Evolutionary conservation across 805 yeast genomes (phyloP), one percentile per base, ranked within the genome.

Genomic region (Diddensiella caesifluorescens): DNA sequence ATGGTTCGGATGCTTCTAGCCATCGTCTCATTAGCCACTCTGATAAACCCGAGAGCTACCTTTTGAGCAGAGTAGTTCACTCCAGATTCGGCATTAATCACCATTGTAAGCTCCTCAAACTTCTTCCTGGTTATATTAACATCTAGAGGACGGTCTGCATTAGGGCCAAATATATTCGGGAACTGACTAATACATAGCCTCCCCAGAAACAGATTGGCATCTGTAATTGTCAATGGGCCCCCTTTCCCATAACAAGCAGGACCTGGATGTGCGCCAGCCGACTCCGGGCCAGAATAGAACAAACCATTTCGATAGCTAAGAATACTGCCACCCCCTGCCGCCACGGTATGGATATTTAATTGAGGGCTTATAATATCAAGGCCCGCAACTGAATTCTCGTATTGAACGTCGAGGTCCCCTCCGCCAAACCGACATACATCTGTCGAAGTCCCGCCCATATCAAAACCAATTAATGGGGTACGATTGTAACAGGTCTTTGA

Each of bases 371-470:
- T 89, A 39, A 84, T 79, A 2, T 81, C 79, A 35, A 84, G 77
- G 13, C 89, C 89, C 2, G 94, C 92, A 9, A 86, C 81, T 1
- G 80, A 73, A 3, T 87, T 81, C 59, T 85, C 94, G 56, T 83
- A 83, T 29, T 23, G 32, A n/a, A 82, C 82, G 55, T 83, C 89
- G 46, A 82, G 88, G 23, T 76, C 71, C 36, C 73, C 70, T 2
- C 89, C 89, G 38, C 68, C 73, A 55, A 66, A 84, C 48, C 94
- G 68, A 3, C 87, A 77, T 2, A 83, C 88, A 63, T 85, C 95
- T 1, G 94, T 84, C 1, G 89, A 80, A 1, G 95, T 84, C 36
- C 95, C 95, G 39, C 95, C 95, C 88, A 84, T 83, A 60, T 84
- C 95, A 51, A 84, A 82, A 0, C 92, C 92, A 45, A 84, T 74